Conservation (phyloP, 805 yeast genomes). For the Candida odintsovae region DNA sequence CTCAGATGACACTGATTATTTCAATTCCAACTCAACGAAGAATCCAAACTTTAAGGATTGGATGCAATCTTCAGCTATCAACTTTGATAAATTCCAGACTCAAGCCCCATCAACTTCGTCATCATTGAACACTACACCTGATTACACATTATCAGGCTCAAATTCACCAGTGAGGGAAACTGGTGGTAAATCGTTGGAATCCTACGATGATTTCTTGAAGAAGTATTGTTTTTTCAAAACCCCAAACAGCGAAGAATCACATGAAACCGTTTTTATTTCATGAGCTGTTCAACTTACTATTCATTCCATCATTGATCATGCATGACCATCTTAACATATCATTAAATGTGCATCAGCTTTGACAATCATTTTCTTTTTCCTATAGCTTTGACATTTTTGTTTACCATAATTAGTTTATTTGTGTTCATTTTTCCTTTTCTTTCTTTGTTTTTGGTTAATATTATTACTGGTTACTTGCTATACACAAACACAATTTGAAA, state of each 20-base stretch:
- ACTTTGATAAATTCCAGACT: background rate
- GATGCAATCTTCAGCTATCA: conserved; percentile 7
- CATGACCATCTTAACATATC: background rate
- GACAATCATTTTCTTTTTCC: background rate
- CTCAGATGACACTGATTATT: conserved; percentile 24
- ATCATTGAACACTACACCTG: conserved; percentile 4
- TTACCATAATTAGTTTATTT: too few species aligned
- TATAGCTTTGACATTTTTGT: background rate
- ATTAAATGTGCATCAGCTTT: background rate
- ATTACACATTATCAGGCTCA: conserved; percentile 5
- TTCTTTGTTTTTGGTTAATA: background rate
- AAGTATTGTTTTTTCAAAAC: conserved; percentile 24
- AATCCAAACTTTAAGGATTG: conserved; percentile 8
- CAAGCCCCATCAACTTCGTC: conserved; percentile 4
- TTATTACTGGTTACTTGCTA: background rate
- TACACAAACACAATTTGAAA: background rate
- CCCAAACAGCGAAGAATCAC: conserved; percentile 2
- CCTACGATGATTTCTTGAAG: conserved; percentile 21
- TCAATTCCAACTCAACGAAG: conserved; percentile 12
- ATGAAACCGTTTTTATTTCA: conserved; percentile 2
- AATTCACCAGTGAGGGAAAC: background rate
- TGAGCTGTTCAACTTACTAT: background rate
- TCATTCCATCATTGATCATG: background rate
- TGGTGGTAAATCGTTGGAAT: background rate
- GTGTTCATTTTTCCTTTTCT: too few species aligned